Evolutionary conservation across 2,329 filamentous ascomycete species (phyloP), one percentile per base, ranked within the genome.

Genomic region (Ambrosiella cleistominuta): DNA sequence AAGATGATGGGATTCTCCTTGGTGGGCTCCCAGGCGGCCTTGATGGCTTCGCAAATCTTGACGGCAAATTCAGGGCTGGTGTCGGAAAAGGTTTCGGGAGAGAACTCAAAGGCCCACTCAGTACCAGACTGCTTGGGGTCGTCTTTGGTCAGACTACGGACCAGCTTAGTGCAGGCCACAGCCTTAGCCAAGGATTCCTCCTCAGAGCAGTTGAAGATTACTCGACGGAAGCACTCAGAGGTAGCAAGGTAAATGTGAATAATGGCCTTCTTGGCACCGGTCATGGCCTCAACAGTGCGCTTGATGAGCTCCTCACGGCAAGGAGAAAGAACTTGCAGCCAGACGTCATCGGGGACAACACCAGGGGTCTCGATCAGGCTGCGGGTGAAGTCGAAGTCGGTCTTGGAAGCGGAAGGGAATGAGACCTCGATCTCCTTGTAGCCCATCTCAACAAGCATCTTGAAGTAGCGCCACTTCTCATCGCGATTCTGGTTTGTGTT

Each of bases 381-480:
- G 64, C 88, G 79, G 45, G 89, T 63, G 68, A 97, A 97, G 74
- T 95, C 88, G 74, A 90, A 97, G 73, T 97, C 93, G 66, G 86
- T 95, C 68, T 95, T 85, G 44, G 89, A 95, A 12, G 91, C 89
- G 0, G 89, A 95, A 54, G 91, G 91, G 72, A 95, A 97, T 3
- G 90, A 93, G 17, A 96, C 85, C 69, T 97, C 91, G 63, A 97
- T 96, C 72, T 97, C 91, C 73, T 96, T 97, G 78, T 94, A 97
- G 65, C 93, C 91, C 54, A 96, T 78, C 62, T 91, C 82, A 66
- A 85, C 81, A 57, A 97, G 81, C 88, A 95, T 94, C 72, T 90
- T 83, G 76, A 97, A 97, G 77, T 90, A 97, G 62, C 78, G 76
- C 81, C 86, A 93, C 74, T 97, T 97, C 75, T 96, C 89, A 54